Evolutionary conservation across 495 filamentous ascomycete genomes (phyloP).

Genomic region (Lepraria neglecta): DNA sequence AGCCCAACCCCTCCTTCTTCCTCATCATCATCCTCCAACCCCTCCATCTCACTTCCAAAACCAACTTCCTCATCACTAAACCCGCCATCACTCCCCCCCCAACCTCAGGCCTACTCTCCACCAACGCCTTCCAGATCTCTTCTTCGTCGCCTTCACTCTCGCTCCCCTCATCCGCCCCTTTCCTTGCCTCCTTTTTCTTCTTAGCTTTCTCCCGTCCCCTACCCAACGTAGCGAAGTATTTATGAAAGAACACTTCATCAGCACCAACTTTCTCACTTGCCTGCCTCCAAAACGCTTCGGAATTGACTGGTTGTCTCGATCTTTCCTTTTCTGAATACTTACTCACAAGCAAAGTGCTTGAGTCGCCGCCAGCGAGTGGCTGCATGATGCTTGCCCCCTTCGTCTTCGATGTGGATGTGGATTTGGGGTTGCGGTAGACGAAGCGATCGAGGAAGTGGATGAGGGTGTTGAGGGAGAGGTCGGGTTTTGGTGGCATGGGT

Average conservation of each 20-base stretch:
- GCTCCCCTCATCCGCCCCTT: conserved; percentile 41
- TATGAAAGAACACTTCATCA: conserved; percentile 97
- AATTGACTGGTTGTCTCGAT: conserved; percentile 59
- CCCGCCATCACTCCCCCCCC: conserved; percentile 62
- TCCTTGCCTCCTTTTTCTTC: conserved; percentile 48
- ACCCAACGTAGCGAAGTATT: conserved; percentile 79
- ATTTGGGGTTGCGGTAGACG: conserved; percentile 78
- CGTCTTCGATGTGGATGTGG: conserved; percentile 50
- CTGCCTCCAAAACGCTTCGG: conserved; percentile 85
- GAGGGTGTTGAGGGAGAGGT: conserved; percentile 77
- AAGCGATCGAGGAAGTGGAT: conserved; percentile 96
- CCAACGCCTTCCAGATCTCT: conserved; percentile 91
- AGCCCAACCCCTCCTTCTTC: conserved; percentile 44
- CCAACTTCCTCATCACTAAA: conserved; percentile 38
- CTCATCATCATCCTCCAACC: conserved; percentile 44
- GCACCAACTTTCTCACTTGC: conserved; percentile 76
- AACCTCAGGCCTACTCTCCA: conserved; percentile 70
- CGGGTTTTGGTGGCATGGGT: conserved; percentile 75
- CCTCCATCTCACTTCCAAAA: conserved; percentile 37
- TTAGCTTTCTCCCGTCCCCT: conserved; percentile 57
- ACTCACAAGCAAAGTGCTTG: conserved; percentile 58
- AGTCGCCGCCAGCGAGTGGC: conserved; percentile 64
- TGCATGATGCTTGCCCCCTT: conserved; percentile 93
- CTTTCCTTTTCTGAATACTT: conserved; percentile 45
- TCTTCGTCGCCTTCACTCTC: conserved; percentile 53